These are phyloP conservation scores for Teunomyces aglyptinius DNA, from an alignment of 805 yeast genomes.

Conservation along the genomic window DNA sequence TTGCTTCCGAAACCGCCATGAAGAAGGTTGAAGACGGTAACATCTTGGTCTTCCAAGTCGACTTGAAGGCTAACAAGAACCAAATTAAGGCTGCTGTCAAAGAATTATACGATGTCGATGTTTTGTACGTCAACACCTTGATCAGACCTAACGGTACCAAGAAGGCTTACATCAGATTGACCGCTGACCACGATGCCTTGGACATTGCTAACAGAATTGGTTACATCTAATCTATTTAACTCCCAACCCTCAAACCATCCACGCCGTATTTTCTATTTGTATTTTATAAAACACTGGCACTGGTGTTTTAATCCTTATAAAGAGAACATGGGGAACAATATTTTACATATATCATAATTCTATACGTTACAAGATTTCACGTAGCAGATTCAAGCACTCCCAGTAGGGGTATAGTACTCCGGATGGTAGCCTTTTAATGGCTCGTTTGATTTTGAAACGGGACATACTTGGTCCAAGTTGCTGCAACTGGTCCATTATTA, in stretches of 20 bases:
- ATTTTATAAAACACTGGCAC: slow-evolving; percentile 9
- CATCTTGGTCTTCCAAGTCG: slow-evolving; percentile 98
- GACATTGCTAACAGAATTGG: slow-evolving; percentile 99
- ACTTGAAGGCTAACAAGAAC: slow-evolving; percentile 94
- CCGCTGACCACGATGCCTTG: slow-evolving; percentile 99
- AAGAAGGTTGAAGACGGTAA: slow-evolving; percentile 99
- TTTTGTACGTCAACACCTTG: slow-evolving; percentile 90
- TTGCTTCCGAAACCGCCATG: slow-evolving; percentile 98
- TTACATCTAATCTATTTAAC: slow-evolving; percentile 68
- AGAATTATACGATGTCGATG: slow-evolving; percentile 97
- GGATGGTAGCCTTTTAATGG: slow-evolving; percentile 3
- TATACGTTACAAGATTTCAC: slow-evolving; percentile 9
- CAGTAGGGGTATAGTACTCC: slow-evolving; percentile 14
- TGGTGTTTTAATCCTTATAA: slow-evolving; percentile 12
- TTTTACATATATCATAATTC: slow-evolving; percentile 7
- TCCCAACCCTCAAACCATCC: slow-evolving; percentile 7
- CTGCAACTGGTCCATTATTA: slow-evolving; percentile 8
- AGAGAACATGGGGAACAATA: slow-evolving; percentile 7
- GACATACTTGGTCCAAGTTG: not conserved
- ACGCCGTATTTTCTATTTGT: slow-evolving; percentile 11
- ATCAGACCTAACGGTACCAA: slow-evolving; percentile 99
- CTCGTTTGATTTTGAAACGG: slow-evolving; percentile 4
- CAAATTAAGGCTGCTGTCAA: slow-evolving; percentile 98
- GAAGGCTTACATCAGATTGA: slow-evolving; percentile 98
- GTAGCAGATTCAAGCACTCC: slow-evolving; percentile 12